Conservation (phyloP, 1,284 basidiomycete species). For the Ceraceosorus bombacis region DNA sequence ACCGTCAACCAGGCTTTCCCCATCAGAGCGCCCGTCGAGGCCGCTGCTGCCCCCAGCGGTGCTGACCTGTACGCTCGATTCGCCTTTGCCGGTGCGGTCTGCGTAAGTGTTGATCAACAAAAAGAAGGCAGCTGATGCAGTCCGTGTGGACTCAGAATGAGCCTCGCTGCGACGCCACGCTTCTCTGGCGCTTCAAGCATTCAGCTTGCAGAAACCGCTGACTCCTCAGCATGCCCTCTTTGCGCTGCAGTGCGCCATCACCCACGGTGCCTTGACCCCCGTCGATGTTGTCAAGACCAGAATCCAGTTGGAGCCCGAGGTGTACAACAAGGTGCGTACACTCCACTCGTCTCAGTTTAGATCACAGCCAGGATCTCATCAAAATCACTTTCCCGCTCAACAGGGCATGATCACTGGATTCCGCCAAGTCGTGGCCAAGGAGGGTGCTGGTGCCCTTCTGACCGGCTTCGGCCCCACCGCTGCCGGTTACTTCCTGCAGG, state of each 20-base stretch:
- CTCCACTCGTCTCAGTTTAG: not conserved
- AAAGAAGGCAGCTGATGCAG: too few species aligned
- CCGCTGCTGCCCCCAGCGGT: slow-evolving; percentile 24
- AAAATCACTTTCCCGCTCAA: slow-evolving; percentile 48
- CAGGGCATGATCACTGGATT: slow-evolving; percentile 45
- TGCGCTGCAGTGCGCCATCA: slow-evolving; percentile 60
- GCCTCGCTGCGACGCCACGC: not conserved
- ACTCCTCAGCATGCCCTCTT: not conserved
- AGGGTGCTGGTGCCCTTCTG: slow-evolving; percentile 46
- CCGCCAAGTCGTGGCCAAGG: slow-evolving; percentile 45
- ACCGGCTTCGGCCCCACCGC: slow-evolving; percentile 47
- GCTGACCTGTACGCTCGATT: slow-evolving; percentile 52
- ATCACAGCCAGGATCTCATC: not conserved
- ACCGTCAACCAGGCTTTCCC: slow-evolving; percentile 18
- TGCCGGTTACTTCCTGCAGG: slow-evolving; percentile 48
- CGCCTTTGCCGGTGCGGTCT: slow-evolving; percentile 75
- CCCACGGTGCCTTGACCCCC: slow-evolving; percentile 61
- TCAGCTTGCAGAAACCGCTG: too few species aligned
- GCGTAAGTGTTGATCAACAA: slow-evolving; percentile 43
- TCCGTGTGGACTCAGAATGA: not conserved
- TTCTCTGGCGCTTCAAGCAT: not conserved
- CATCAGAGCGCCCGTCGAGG: slow-evolving; percentile 34
- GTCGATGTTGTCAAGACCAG: slow-evolving; percentile 66
- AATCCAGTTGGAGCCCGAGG: slow-evolving; percentile 73
- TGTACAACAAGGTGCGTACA: slow-evolving; percentile 56